phyloP scores from a whole-genome alignment of 2,329 filamentous ascomycete species.

The Fusarium penzigii region DNA sequence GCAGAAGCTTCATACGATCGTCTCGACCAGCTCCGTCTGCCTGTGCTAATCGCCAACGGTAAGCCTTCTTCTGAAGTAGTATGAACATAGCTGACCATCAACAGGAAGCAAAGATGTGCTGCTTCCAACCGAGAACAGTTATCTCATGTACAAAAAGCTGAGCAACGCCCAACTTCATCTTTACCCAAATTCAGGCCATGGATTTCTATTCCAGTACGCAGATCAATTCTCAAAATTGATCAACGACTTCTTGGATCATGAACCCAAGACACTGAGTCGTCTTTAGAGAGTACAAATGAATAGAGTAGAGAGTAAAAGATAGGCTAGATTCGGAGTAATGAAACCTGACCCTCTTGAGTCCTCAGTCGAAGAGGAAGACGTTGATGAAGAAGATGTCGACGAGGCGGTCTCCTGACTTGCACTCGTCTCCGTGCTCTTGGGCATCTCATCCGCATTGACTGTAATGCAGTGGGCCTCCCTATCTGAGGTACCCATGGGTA shows the following conservation, averaged over 20 bases:
- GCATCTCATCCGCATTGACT: background rate
- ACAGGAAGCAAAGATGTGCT: conserved; percentile 37
- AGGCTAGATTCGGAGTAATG: background rate
- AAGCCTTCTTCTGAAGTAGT: conserved; percentile 9
- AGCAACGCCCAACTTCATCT: conserved; percentile 34
- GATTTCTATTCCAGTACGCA: conserved; percentile 38
- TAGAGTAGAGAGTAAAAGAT: background rate
- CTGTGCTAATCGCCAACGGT: conserved; percentile 42
- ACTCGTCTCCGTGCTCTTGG: background rate
- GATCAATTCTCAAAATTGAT: conserved; percentile 33
- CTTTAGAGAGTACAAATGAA: conserved; percentile 8
- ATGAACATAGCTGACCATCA: background rate
- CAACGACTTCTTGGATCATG: conserved; percentile 33
- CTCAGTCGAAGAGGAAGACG: background rate
- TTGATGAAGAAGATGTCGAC: background rate
- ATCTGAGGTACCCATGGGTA: background rate
- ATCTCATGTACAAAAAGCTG: conserved; percentile 39
- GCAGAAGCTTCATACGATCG: conserved; percentile 36
- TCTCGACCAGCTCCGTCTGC: conserved; percentile 35
- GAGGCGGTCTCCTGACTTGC: background rate
- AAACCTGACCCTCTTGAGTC: background rate
- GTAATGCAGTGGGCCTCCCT: background rate
- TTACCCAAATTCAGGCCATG: conserved; percentile 39
- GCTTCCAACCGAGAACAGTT: conserved; percentile 40
- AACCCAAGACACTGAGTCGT: conserved; percentile 12